Percentiles rank a stretch among this genome's conserved stretches.
These are phyloP conservation scores for Gossypium thurberi DNA, from an alignment of 345 rosid species.

Conservation along the genomic window DNA sequence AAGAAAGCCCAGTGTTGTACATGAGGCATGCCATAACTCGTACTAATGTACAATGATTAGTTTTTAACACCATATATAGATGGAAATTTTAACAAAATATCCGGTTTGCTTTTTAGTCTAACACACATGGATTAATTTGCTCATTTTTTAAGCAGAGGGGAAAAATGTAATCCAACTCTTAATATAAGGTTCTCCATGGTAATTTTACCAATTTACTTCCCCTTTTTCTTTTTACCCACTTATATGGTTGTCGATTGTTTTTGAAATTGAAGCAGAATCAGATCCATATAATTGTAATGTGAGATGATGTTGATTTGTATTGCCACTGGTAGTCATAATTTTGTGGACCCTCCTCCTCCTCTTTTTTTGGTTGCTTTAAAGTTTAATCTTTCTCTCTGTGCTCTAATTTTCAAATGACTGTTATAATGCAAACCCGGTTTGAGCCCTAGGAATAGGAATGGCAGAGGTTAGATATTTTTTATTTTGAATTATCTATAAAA, in stretches of 20 bases:
- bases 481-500: too few species aligned
- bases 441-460: background rate
- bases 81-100: too few species aligned
- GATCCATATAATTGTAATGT: conserved; percentile 8
- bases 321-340: conserved; percentile 3
- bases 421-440: background rate
- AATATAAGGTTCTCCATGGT: accelerated
- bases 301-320: conserved; percentile 22
- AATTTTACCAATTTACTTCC: too few species aligned
- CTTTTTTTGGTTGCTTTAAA: background rate
- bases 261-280: conserved; percentile 17
- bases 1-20: too few species aligned
- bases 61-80: too few species aligned
- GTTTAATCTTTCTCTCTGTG: background rate
- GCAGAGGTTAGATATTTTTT: too few species aligned
- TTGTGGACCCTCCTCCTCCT: conserved; percentile 9
- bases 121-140: too few species aligned
- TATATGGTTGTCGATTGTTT: conserved; percentile 17
- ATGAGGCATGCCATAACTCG: too few species aligned
- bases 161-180: accelerated
- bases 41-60: too few species aligned
- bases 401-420: background rate
- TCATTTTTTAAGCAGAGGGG: too few species aligned
- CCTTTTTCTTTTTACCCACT: conserved; percentile 10
- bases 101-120: too few species aligned